Evolutionary conservation across 345 rosid genomes (phyloP).

Genomic region (Linum tenue): DNA sequence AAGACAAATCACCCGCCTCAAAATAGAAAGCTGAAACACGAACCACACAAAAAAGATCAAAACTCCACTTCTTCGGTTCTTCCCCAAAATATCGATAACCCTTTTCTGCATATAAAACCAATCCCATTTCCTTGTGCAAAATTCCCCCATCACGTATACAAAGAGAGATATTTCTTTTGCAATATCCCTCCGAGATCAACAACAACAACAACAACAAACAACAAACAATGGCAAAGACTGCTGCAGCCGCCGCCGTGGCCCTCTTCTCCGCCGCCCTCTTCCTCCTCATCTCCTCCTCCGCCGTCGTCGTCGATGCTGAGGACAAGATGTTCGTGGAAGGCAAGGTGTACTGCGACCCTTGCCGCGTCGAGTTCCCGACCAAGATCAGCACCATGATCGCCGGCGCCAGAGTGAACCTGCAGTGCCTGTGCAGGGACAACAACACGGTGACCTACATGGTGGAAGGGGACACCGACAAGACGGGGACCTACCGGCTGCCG

Average conservation of each 20-base stretch:
- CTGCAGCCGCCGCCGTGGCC: neutral
- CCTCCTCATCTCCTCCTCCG: conserved; percentile 3
- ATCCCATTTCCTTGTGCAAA: no score
- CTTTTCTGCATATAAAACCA: no score
- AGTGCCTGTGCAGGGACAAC: neutral
- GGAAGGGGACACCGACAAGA: neutral
- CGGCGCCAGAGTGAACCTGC: neutral
- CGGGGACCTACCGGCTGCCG: conserved; percentile 10
- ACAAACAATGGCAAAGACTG: conserved; percentile 15
- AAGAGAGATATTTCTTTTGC: no score
- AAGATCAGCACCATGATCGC: conserved; percentile 6
- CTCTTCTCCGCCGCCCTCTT: conserved; percentile 11
- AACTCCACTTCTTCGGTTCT: no score
- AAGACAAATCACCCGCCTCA: no score
- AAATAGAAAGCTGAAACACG: no score
- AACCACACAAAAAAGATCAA: no score
- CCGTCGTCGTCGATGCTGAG: neutral
- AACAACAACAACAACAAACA: no score
- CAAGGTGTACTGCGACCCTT: conserved; percentile 18
- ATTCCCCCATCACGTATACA: no score
- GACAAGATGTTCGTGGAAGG: conserved; percentile 11
- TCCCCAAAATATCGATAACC: no score
- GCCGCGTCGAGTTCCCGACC: conserved; percentile 21
- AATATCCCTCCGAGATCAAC: no score
- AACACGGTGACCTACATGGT: neutral